Percentiles rank a stretch among this genome's conserved stretches.
phyloP scores from a whole-genome alignment of 2,329 filamentous ascomycete genomes.

The Boeremia lycopersici region DNA sequence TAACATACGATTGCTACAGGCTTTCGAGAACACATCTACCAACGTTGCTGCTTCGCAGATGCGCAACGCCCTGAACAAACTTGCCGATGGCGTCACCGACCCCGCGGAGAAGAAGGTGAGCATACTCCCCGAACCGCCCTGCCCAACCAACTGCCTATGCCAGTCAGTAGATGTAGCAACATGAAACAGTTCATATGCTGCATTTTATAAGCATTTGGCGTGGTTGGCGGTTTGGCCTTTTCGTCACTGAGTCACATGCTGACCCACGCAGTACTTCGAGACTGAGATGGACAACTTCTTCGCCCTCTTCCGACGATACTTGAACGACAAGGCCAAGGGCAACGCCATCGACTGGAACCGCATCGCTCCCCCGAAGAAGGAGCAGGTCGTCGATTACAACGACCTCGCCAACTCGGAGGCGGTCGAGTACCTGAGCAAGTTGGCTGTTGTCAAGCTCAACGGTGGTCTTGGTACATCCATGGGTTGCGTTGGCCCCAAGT shows the following conservation, averaged over 20 bases:
- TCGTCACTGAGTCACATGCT: conserved; percentile 23
- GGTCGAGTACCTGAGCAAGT: conserved; percentile 93
- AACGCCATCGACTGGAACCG: conserved; percentile 96
- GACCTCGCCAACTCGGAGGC: conserved; percentile 88
- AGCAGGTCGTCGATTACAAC: conserved; percentile 95
- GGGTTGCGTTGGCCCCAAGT: conserved; percentile 99
- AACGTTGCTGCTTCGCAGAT: conserved; percentile 98
- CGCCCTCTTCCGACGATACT: conserved; percentile 94
- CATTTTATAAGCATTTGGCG: conserved; percentile 3
- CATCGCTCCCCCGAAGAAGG: conserved; percentile 89
- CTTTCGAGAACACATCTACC: conserved; percentile 98
- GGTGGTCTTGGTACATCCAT: conserved; percentile 99
- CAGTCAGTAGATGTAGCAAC: background rate
- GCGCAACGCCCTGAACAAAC: conserved; percentile 94
- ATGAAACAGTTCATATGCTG: background rate
- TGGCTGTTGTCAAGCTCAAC: conserved; percentile 98
- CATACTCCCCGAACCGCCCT: conserved; percentile 7
- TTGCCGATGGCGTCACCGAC: conserved; percentile 88
- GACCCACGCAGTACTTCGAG: conserved; percentile 76
- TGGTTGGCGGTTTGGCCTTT: conserved; percentile 16
- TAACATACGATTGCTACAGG: conserved; percentile 60
- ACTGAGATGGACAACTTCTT: conserved; percentile 99
- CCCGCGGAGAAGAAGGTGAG: conserved; percentile 76
- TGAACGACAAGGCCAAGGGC: conserved; percentile 99
- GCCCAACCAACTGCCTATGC: background rate